Evolutionary conservation across 2,329 filamentous ascomycete genomes (phyloP), one percentile per base, ranked within the genome.

Genomic region (Claviceps sp.): DNA sequence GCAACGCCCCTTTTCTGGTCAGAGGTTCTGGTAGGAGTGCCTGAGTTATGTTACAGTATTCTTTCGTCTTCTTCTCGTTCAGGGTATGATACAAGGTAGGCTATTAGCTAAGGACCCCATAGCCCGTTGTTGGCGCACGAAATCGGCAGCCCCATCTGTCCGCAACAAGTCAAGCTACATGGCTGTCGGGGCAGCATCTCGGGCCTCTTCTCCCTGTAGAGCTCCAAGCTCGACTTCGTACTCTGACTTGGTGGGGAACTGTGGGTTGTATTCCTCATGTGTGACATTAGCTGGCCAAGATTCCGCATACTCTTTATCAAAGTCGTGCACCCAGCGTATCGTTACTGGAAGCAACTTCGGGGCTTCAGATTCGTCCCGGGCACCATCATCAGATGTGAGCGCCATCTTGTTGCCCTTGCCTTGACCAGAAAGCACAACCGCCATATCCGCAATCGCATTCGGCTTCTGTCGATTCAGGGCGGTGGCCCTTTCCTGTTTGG

Each of bases 381-480:
- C 57, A 5, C 52, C 51, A 49, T 61, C 55, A 16, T 49, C 57
- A 43, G 59, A 18, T 13, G 9, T 50, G 5, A 58, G 57, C 4
- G 57, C 58, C 53, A 81, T 68, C 60, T 66, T 70, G 64, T 76
- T 80, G 37, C 77, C 76, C 55, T 70, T 67, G 40, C 77, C 77
- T 9, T 62, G 56, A 4, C 78, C 78, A 7, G 65, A 67, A 50
- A 83, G 70, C 22, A 81, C 75, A 22, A 72, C 75, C 0, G 82
- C 80, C 56, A 85, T 72, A 64, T 85, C 82, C 52, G 82, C 82
- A 47, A 85, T 70, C 13, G 72, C 70, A 63, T 83, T 84, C 50
- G 73, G 72, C 63, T 75, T 77, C 67, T 84, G 80, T 60, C 80
- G 72, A 62, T 78, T 79, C 50, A 85, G 67, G 38, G 68, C 72